Percentiles rank a stretch among this genome's conserved stretches.
phyloP scores from a whole-genome alignment of 163 green algal species.

The Scenedesmus sp. region DNA sequence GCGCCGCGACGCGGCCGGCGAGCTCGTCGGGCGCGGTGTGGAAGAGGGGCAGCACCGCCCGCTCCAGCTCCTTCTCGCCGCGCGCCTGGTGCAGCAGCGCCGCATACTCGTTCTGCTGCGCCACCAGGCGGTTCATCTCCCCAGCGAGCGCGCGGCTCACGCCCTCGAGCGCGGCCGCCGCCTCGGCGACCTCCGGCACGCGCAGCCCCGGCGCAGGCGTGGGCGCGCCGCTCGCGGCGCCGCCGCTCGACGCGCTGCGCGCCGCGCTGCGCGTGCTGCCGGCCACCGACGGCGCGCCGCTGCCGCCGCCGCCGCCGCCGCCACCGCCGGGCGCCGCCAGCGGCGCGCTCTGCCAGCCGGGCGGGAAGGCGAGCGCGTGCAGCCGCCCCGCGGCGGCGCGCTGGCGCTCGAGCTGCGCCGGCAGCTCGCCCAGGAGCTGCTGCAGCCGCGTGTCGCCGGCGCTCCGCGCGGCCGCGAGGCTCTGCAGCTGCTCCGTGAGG shows the following conservation, averaged over 20 bases:
- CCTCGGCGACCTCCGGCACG: slow-evolving; percentile 18
- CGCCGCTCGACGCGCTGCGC: slow-evolving; percentile 26
- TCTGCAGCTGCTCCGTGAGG: slow-evolving; percentile 18
- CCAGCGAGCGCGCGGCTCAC: background rate
- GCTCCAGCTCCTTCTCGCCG: background rate
- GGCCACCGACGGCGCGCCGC: background rate
- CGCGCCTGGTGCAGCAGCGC: background rate
- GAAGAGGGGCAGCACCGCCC: background rate
- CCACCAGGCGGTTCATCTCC: background rate
- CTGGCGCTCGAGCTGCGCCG: background rate
- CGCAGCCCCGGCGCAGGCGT: slow-evolving; percentile 18
- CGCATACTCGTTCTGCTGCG: background rate
- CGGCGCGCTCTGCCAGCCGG: background rate
- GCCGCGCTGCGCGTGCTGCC: slow-evolving; percentile 15
- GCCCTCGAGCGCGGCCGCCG: background rate
- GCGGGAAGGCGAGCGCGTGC: slow-evolving; percentile 20
- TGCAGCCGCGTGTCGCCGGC: background rate
- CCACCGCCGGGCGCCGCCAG: background rate
- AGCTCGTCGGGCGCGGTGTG: background rate
- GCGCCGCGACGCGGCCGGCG: background rate
- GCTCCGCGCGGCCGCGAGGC: background rate
- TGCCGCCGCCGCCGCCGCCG: background rate
- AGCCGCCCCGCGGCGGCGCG: background rate
- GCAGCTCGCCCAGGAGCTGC: background rate
- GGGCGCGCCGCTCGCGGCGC: background rate